phyloP scores from a whole-genome alignment of 2,329 filamentous ascomycete genomes.

The Trichoderma endophyticum region DNA sequence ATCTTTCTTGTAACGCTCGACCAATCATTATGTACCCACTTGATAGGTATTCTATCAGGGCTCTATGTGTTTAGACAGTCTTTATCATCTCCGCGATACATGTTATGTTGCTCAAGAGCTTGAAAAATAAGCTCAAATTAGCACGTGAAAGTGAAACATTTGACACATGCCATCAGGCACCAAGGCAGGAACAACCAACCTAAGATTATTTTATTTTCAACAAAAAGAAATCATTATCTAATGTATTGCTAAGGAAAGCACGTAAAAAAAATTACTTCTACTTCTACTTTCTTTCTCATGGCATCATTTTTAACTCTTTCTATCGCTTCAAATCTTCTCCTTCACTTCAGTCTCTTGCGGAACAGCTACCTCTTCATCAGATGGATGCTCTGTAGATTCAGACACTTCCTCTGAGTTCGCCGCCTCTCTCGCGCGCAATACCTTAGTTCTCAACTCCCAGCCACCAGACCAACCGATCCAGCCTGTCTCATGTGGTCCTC shows the following conservation, averaged over 20 bases:
- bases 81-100: background rate
- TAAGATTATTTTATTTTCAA: background rate
- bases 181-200: background rate
- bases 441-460: conserved; percentile 20
- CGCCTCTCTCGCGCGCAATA: background rate
- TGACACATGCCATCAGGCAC: background rate
- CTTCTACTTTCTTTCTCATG: background rate
- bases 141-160: background rate
- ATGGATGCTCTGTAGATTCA: background rate
- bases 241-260: background rate
- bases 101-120: background rate
- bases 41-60: background rate
- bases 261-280: background rate
- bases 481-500: conserved; percentile 31
- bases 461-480: conserved; percentile 36
- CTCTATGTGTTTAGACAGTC: background rate
- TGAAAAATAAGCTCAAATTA: background rate
- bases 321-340: background rate
- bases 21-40: background rate
- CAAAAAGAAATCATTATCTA: background rate
- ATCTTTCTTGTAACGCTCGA: background rate
- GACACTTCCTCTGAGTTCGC: background rate
- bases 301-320: background rate
- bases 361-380: conserved; percentile 1
- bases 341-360: background rate